Conservation (phyloP, 805 yeast species). For the Sugiyamaella boreocaroliniensis region DNA sequence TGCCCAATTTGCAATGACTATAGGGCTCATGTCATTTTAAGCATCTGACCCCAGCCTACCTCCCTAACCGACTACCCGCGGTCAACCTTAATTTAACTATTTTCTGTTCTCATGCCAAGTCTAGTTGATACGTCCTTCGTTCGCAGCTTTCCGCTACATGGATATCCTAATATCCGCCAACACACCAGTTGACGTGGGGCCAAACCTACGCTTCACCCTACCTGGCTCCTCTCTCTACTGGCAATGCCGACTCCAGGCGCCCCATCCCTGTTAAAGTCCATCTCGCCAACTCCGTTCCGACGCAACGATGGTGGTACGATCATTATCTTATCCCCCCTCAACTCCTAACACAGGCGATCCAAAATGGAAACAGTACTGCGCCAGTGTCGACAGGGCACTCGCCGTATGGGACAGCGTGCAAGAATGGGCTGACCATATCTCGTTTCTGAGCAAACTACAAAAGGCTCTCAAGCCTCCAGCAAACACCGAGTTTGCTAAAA, state of each 20-base stretch:
- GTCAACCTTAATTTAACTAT: too few relatives aligned
- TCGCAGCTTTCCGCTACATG: too few relatives aligned
- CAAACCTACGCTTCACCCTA: too few relatives aligned
- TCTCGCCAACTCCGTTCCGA: constrained; percentile 18
- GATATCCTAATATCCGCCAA: too few relatives aligned
- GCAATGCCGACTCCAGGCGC: constrained; percentile 5
- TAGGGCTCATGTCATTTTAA: too few relatives aligned
- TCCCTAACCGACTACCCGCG: too few relatives aligned
- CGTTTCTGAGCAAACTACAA: constrained; percentile 72
- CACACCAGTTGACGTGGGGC: too few relatives aligned
- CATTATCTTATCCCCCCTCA: not conserved
- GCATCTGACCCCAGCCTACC: too few relatives aligned
- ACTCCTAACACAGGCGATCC: constrained; percentile 31
- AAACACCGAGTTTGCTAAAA: constrained; percentile 23
- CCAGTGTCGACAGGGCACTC: constrained; percentile 67
- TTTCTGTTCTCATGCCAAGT: too few relatives aligned
- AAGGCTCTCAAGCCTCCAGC: constrained; percentile 57
- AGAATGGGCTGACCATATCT: constrained; percentile 98
- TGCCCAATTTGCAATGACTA: too few relatives aligned
- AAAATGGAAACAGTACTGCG: constrained; percentile 60
- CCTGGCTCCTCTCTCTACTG: not conserved
- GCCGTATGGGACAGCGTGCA: constrained; percentile 70
- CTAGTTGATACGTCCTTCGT: too few relatives aligned
- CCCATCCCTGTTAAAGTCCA: constrained; percentile 16
- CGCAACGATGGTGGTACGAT: constrained; percentile 11